Percentiles rank a stretch among this genome's conserved stretches.
Conservation (phyloP, 164 flowering plant species). For the Brasenia schreberi region DNA sequence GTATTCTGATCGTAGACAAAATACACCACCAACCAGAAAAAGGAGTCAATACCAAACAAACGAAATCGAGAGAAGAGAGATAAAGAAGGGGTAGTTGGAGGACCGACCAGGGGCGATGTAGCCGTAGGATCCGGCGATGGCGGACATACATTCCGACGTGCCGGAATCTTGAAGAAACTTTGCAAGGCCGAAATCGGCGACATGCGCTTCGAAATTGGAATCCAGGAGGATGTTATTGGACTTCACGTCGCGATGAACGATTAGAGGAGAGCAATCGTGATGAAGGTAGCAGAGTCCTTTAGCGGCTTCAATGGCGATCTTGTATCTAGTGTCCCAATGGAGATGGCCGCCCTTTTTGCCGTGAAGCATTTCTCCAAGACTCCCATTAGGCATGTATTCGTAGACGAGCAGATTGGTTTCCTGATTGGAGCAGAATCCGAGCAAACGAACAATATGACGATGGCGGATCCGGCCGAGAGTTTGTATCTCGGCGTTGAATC, state of each 20-base stretch:
- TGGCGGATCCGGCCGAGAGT: constrained; percentile 88
- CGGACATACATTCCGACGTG: constrained; percentile 99
- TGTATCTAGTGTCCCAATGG: constrained; percentile 92
- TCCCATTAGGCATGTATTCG: constrained; percentile 96
- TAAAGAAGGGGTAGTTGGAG: not conserved
- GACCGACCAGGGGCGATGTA: constrained; percentile 88
- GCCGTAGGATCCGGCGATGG: constrained; percentile 96
- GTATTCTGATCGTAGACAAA: constrained; percentile 42
- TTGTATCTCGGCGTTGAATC: constrained; percentile 96
- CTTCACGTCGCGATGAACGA: constrained; percentile 90
- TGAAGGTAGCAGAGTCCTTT: constrained; percentile 97
- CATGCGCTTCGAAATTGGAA: constrained; percentile 86
- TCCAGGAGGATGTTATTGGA: constrained; percentile 95
- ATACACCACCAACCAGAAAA: not conserved
- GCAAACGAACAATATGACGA: constrained; percentile 83
- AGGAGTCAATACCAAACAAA: not conserved
- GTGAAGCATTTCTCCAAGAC: constrained; percentile 92
- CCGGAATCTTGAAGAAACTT: constrained; percentile 95
- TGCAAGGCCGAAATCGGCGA: constrained; percentile 98
- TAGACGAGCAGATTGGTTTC: constrained; percentile 92
- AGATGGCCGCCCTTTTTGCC: constrained; percentile 97
- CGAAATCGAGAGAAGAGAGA: not conserved
- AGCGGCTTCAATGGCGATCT: constrained; percentile 88
- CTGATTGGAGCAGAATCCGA: constrained; percentile 93
- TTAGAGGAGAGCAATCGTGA: constrained; percentile 90